Base-by-base conservation (phyloP, 2,329 filamentous ascomycete genomes). In the Talaromyces atroroseus region DNA sequence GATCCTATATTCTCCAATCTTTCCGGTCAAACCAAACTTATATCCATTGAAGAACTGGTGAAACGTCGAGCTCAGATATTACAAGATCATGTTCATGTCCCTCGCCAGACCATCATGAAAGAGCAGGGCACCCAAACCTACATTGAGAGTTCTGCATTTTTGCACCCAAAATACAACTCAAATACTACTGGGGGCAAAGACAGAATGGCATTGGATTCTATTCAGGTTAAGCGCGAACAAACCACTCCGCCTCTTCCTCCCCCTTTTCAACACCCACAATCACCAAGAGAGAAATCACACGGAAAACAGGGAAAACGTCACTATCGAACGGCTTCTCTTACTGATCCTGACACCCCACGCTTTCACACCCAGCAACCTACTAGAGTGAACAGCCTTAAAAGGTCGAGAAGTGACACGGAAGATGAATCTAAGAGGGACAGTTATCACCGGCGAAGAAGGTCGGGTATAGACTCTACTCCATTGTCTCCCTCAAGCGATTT, bases 1-100 rank as follows among this genome's bases (percentile, higher is more conserved):
- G 79, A 81, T 56, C 74, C 78, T 1, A 75, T 79, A 16, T 82
- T 81, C 59, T 67, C 72, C 5, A 70, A 76, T 5, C 78, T 80
- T 51, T 66, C 70, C 1, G 66, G 64, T 2, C 65, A 75, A n/a
- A 70, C 71, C 56, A 65, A 71, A 5, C 60, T 77, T 12, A 64
- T 80, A 36, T 66, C 75, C 3, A 59, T 79, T 46, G 69, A 74
- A 38, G 73, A 78, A 21, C 72, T 78, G 24, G 68, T 75, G 40
- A 62, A 68, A 10, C 69, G 73, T 51, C 72, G 74, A 47, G 68
- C 44, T 56, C 64, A 63, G 54, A 58, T 61, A 44, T 55, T 62
- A 49, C 62, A 64, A 40, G 64, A 61, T 10, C 66, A 66, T 55
- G 67, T 68, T 50, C 60, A 70, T 57, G 68, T 69, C 18, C 45